Base-by-base conservation (phyloP, 2,329 filamentous ascomycete species). In the Biscogniauxia sp. region DNA sequence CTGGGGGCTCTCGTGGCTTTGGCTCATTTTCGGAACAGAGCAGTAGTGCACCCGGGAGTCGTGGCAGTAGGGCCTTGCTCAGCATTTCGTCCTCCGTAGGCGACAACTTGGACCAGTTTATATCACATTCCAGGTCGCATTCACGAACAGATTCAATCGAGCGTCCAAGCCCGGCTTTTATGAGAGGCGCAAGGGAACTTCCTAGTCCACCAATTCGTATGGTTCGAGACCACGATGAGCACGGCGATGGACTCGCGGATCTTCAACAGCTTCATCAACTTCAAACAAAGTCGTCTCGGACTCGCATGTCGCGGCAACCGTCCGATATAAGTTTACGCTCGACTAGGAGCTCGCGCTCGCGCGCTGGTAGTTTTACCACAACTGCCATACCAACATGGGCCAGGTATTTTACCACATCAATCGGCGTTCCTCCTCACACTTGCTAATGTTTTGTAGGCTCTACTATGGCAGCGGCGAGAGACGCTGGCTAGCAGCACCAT, bases 391-490 rank as follows among this genome's bases (percentile, higher is more conserved):
- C 84, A 13, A 70, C 78, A 8, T 87, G 84, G 84, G 84, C 84
- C 26, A 79, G 74, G 79, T 82, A 73, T 70, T 74, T 58, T 20
- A 45, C 55, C 26, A n/a, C 25, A 5, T 20, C 32, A 6, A 13
- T n/a, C 4, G 51, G 19, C 32, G 26, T 17, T 17, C 8, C 23
- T 53, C 6, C 15, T 37, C 26, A 11, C 17, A 53, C 11, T 55
- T 55, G 20, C 50, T 63, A 54, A 64, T 41, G 20, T 37, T 11
- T 41, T 19, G 75, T 50, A 86, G 81, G 66, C 77, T 91, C 17
- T 93, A 92, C 74, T 93, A 93, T 72, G 85, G 86, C 41, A 87
- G 85, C 57, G 87, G 88, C 55, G 87, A 84, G 73, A 81, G 79
- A 62, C 82, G 76, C 53, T 85, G 77, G 59, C 73, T 89, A 54